Evolutionary conservation across 345 rosid species (phyloP).

Genomic region (Rhizophora mangle): DNA sequence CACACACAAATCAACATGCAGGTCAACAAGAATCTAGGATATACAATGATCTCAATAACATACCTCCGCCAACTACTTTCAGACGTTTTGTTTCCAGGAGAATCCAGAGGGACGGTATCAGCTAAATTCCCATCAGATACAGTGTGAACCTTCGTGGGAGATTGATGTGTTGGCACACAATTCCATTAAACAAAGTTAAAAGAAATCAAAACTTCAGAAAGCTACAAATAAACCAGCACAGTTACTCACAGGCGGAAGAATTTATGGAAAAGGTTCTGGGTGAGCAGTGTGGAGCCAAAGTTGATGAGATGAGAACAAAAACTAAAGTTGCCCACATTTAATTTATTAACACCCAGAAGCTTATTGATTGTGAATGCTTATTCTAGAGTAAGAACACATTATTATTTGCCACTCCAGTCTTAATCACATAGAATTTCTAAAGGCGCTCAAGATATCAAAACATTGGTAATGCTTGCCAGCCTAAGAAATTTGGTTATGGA

Average conservation of each 20-base stretch:
- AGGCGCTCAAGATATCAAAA: too few species aligned
- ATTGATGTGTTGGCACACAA: conserved; percentile 15
- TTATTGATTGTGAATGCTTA: too few species aligned
- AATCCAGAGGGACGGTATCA: conserved; percentile 35
- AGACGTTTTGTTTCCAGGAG: conserved; percentile 24
- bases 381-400: too few species aligned
- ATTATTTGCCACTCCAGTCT: too few species aligned
- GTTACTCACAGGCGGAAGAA: not conserved
- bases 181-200: conserved; percentile 4
- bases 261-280: not conserved
- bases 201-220: conserved; percentile 10
- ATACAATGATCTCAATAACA: conserved; percentile 6
- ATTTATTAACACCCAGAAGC: too few species aligned
- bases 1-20: not conserved
- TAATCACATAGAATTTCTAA: too few species aligned
- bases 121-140: conserved; percentile 41
- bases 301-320: conserved; percentile 1
- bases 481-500: not conserved
- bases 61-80: conserved; percentile 54
- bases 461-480: not conserved
- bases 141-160: conserved; percentile 64
- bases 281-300: not conserved
- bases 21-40: not conserved
- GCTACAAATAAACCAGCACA: not conserved
- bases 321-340: not conserved